Evolutionary conservation across 345 rosid species (phyloP).

Genomic region (Pistacia integerrima): DNA sequence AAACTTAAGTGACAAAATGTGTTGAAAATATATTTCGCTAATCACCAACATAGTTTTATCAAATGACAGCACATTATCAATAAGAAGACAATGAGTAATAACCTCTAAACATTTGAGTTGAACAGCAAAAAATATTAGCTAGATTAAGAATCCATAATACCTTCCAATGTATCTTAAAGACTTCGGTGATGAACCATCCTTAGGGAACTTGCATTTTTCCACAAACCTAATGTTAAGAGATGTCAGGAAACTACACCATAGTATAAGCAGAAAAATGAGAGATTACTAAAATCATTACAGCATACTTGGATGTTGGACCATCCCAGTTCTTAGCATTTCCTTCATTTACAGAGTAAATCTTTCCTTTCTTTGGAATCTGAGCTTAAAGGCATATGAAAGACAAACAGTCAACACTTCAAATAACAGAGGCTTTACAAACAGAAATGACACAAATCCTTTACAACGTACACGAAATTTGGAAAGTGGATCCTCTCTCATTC

Average conservation of each 20-base stretch:
- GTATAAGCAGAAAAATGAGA: conserved; percentile 9
- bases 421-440: not conserved
- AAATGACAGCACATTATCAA: not conserved
- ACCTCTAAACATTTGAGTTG: not conserved
- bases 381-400: conserved; percentile 9
- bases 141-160: conserved; percentile 36
- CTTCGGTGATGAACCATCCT: conserved; percentile 82
- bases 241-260: conserved; percentile 8
- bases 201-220: conserved; percentile 94
- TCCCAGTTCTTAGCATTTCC: conserved; percentile 99
- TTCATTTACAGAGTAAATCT: conserved; percentile 96
- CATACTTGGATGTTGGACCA: conserved; percentile 87
- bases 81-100: not conserved
- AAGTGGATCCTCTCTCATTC: not conserved
- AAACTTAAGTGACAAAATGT: not conserved
- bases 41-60: not conserved
- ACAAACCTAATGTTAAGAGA: conserved; percentile 57
- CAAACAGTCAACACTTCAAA: conserved; percentile 8
- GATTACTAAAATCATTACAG: conserved; percentile 7
- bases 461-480: conserved; percentile 6
- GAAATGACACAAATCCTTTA: not conserved
- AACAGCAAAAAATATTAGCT: not conserved
- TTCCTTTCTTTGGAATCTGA: conserved; percentile 92
- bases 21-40: not conserved
- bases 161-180: conserved; percentile 96